A percentile compares a stretch with the other conserved stretches of the same genome.
These are phyloP conservation scores for Tuber brumale DNA, from an alignment of 495 filamentous ascomycete species.

Conservation along the genomic window DNA sequence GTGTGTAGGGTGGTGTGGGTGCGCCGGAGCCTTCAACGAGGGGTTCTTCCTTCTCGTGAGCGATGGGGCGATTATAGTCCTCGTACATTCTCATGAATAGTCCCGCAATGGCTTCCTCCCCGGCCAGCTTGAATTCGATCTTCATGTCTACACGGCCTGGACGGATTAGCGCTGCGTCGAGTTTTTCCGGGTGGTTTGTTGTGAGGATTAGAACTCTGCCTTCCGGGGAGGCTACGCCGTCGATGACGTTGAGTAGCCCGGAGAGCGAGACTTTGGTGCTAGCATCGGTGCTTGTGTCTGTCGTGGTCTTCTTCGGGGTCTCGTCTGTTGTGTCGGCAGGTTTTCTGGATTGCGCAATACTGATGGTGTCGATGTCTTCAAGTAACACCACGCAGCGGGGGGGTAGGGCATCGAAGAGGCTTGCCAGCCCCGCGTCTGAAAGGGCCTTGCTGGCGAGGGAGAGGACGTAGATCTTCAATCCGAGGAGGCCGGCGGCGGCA, in stretches of 20 bases:
- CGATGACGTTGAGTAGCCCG: slow-evolving; percentile 74
- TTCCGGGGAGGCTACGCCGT: slow-evolving; percentile 75
- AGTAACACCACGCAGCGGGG: slow-evolving; percentile 63
- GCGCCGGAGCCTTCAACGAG: neutral
- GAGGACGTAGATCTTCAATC: slow-evolving; percentile 64
- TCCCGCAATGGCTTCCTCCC: slow-evolving; percentile 55
- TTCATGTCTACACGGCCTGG: slow-evolving; percentile 70
- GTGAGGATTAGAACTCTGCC: slow-evolving; percentile 79
- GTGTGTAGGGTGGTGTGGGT: neutral
- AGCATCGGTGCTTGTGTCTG: slow-evolving; percentile 34
- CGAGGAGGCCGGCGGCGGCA: slow-evolving; percentile 64
- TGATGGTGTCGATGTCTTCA: slow-evolving; percentile 67
- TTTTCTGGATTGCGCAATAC: slow-evolving; percentile 53
- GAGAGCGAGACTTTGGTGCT: slow-evolving; percentile 54
- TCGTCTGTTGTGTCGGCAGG: slow-evolving; percentile 27
- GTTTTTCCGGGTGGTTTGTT: slow-evolving; percentile 66
- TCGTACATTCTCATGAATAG: slow-evolving; percentile 72
- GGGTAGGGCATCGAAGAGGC: slow-evolving; percentile 63
- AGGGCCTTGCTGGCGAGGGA: slow-evolving; percentile 56
- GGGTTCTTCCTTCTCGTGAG: neutral
- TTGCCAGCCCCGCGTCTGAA: slow-evolving; percentile 64
- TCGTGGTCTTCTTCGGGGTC: slow-evolving; percentile 17
- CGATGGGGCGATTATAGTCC: slow-evolving; percentile 35
- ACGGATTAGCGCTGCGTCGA: slow-evolving; percentile 69
- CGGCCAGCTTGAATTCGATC: slow-evolving; percentile 63